Base-by-base conservation (phyloP, 2,329 filamentous ascomycete genomes). In the Phyllosticta citriasiana region DNA sequence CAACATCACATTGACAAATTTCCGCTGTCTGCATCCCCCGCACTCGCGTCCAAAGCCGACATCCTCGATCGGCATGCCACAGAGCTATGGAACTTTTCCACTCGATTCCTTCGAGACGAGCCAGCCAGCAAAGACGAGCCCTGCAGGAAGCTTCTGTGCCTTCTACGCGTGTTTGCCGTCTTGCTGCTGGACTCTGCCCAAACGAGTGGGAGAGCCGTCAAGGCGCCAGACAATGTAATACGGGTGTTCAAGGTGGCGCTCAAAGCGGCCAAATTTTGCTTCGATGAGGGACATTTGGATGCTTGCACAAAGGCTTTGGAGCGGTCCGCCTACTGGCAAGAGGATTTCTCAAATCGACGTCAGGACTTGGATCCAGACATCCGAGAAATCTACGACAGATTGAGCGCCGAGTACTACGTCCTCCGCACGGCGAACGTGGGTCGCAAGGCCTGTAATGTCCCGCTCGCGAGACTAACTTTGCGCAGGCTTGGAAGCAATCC, bases 401-500 rank as follows among this genome's bases (percentile, higher is more conserved):
- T 86, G 14, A 76, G 82, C 33, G 77, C 78, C 0, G 84, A 90
- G 65, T 91, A 89, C 66, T 80, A 85, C 51, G 80, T 85, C 4
- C 72, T 91, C 63, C 81, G 88, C 33, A 84, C 84, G 47, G 79
- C 81, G 33, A 71, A 94, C 72, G 90, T 91, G 74, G 71, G 79
- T 66, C 19, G 40, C 16, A 19, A n/a, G 52, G n/a, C 16, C 16
- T 6, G 7, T 16, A 47, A 47, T 4, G 40, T 47, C 6, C 6
- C 4, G 4, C 9, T 40, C 4, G 33, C 9, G 14, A 47, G 40
- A 63, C 56, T 60, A 62, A 55, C 64, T 61, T 57, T 57, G 22
- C 33, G 22, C 26, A 93, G 89, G 82, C 86, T 30, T 96, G 87
- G 85, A 84, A 85, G 66, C 86, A 91, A 68, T 79, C 83, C 51